Evolutionary conservation across 1,284 basidiomycete species (phyloP), one percentile per base, ranked within the genome.

Genomic region (Ceratobasidium sp.): DNA sequence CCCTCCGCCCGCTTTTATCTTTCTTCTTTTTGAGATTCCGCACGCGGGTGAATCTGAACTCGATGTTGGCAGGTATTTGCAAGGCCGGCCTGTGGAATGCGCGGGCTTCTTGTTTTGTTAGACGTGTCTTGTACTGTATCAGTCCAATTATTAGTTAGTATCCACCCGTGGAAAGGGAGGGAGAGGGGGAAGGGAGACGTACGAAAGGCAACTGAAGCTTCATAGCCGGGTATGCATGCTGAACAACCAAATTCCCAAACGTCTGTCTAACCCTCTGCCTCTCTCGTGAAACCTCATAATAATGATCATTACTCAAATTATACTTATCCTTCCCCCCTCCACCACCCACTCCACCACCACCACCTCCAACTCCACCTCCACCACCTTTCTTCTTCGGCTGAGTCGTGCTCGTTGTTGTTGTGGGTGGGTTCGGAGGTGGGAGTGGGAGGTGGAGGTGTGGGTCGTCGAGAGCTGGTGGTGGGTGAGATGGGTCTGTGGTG

Each of bases 141-240:
- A 15, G 62, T 40, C 40, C 66, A 23, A 23, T 12, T 44, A 20
- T 56, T 50, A 71, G 40, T 42, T 33, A 33, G 68, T 42, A 54
- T 40, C 12, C 46, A 52, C 33, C 33, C 33, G 33, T 33, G 33
- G 4, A 33, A 4, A 33, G 4, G 4, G 33, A 33, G 33, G 33
- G 33, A 66, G 61, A 52, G 15, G 13, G 48, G 65, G 15, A 64
- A 67, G 54, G 48, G 26, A 17, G 2, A 86, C 93, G 83, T 84
- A 97, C 96, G 83, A 95, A 98, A 50, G 96, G 96, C 78, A 99
- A 85, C 83, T 99, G 98, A 33, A 99, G 86, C 83, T 97, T 96
- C 86, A 96, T 93, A 23, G 97, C 96, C n/a, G 97, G 93, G 83
- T 95, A 95, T 0, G 98, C 95, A 84, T 99, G 97, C 84, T 98